Percentiles rank a stretch among this genome's conserved stretches.
These are phyloP conservation scores for Austroboletus niveus DNA, from an alignment of 1,284 basidiomycete species.

Conservation along the genomic window DNA sequence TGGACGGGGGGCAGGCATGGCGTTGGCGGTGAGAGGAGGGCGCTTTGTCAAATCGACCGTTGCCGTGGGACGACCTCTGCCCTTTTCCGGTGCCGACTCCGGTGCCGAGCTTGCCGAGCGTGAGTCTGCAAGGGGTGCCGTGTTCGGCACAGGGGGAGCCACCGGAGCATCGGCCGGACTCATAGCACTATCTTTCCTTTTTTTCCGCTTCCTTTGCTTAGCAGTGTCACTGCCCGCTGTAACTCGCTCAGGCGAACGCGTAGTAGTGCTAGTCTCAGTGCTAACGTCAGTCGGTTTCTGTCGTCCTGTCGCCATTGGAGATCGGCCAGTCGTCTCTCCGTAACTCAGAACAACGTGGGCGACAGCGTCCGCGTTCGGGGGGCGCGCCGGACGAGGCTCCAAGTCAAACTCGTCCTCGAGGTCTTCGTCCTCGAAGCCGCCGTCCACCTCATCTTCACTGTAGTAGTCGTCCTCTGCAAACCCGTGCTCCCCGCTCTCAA, in stretches of 20 bases:
- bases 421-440: slow-evolving; percentile 44
- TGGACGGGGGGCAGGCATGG: slow-evolving; percentile 42
- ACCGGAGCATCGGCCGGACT: slow-evolving; percentile 24
- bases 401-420: slow-evolving; percentile 34
- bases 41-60: slow-evolving; percentile 38
- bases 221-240: slow-evolving; percentile 11
- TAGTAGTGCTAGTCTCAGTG: slow-evolving; percentile 29
- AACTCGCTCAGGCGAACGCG: slow-evolving; percentile 13
- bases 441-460: slow-evolving; percentile 47
- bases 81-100: slow-evolving; percentile 36
- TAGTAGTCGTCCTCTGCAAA: slow-evolving; percentile 45
- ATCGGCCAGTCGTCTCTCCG: slow-evolving; percentile 32
- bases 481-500: slow-evolving; percentile 46
- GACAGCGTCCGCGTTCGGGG: slow-evolving; percentile 27
- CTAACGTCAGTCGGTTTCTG: slow-evolving; percentile 18
- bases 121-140: slow-evolving; percentile 19
- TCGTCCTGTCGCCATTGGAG: slow-evolving; percentile 4
- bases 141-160: slow-evolving; percentile 29
- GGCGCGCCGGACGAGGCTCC: slow-evolving; percentile 21
- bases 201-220: slow-evolving; percentile 40
- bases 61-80: slow-evolving; percentile 37
- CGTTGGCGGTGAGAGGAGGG: slow-evolving; percentile 40
- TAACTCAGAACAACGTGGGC: slow-evolving; percentile 43
- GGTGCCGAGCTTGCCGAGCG: slow-evolving; percentile 32
- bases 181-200: slow-evolving; percentile 26